A percentile compares a stretch with the other conserved stretches of the same genome.
phyloP scores from a whole-genome alignment of 345 rosid genomes.

The Hypericum perforatum region DNA sequence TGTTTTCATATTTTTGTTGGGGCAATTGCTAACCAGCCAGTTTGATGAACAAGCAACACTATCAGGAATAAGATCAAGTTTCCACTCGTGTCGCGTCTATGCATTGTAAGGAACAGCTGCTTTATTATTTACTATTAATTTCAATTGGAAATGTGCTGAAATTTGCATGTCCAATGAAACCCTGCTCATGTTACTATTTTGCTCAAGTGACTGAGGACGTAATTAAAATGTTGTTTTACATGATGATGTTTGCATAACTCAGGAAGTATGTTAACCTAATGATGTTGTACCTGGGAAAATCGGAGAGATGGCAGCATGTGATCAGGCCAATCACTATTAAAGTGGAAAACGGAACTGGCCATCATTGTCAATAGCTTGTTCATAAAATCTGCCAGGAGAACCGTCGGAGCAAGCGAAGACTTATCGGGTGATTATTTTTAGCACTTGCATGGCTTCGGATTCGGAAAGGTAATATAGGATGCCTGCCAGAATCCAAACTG shows the following conservation, averaged over 20 bases:
- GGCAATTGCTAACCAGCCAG: no score
- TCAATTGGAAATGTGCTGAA: no score
- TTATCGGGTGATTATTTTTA: conserved; percentile 70
- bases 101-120: no score
- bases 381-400: conserved; percentile 94
- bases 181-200: no score
- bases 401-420: conserved; percentile 45
- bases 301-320: conserved; percentile 77
- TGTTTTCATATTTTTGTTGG: no score
- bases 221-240: conserved; percentile 11
- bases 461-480: conserved; percentile 83
- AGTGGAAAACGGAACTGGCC: conserved; percentile 61
- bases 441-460: conserved; percentile 76
- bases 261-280: conserved; percentile 12
- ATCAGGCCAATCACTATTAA: conserved; percentile 95
- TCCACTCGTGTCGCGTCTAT: no score
- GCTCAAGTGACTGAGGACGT: background rate
- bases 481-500: conserved; percentile 92
- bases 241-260: conserved; percentile 16
- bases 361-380: conserved; percentile 67
- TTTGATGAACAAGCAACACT: no score
- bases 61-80: no score
- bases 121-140: no score
- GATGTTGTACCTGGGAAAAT: conserved; percentile 39
- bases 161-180: no score